Evolutionary conservation across 768 basidiomycete species (phyloP).

Genomic region (Termitomyces sp.): DNA sequence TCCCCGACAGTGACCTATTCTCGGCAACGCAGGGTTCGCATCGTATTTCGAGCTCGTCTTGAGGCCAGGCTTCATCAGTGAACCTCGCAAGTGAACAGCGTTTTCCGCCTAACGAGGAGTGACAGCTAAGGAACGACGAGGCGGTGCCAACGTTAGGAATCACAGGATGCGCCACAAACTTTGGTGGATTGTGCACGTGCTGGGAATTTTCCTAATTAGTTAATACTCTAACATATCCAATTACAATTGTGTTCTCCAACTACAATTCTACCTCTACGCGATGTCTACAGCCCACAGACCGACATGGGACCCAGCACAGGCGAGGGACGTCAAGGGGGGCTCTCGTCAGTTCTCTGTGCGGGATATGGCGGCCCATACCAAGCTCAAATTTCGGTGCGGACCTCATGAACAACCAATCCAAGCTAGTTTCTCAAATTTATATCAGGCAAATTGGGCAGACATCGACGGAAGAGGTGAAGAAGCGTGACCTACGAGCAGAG

Average conservation of each 20-base stretch:
- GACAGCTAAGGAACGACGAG: no score
- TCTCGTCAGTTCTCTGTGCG: slow-evolving; percentile 90
- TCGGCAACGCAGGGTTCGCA: no score
- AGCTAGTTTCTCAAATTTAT: background rate
- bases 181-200: background rate
- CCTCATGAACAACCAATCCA: background rate
- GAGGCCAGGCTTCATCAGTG: no score
- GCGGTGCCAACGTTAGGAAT: no score
- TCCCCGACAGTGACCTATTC: no score
- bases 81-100: no score
- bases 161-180: background rate
- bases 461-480: slow-evolving; percentile 67
- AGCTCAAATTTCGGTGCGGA: slow-evolving; percentile 91
- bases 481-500: slow-evolving; percentile 78
- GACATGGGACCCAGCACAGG: slow-evolving; percentile 97
- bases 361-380: slow-evolving; percentile 93
- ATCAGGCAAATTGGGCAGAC: slow-evolving; percentile 87
- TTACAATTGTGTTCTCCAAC: background rate
- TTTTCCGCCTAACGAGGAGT: no score
- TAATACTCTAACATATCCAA: background rate
- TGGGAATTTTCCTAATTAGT: slow-evolving; percentile 6
- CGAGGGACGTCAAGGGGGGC: slow-evolving; percentile 85
- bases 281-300: slow-evolving; percentile 94
- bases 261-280: slow-evolving; percentile 3
- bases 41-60: no score